Evolutionary conservation across 164 flowering plant genomes (phyloP), one percentile per base, ranked within the genome.

Genomic region (Akebia trifoliata): DNA sequence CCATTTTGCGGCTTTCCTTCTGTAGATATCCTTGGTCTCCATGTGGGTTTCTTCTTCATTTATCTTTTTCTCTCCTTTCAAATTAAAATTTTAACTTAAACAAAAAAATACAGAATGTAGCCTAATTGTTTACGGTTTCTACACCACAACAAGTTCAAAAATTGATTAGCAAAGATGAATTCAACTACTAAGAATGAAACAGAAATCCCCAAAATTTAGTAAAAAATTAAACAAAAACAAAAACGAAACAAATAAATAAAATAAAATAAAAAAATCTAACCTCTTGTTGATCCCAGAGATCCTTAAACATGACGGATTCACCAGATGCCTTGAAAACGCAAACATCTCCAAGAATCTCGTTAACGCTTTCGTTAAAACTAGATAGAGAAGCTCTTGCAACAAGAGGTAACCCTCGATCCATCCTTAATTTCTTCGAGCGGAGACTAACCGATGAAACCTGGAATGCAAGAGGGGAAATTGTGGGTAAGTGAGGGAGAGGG

Each of bases 261-360:
- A n/a, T 34, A 6, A 34, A 26, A 40, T 29, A 17, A 18, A 4
- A 6, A 21, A 43, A 14, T 15, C 21, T 15, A 32, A 86, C 97
- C 85, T 90, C 84, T 25, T 77, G 57, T 57, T 81, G 86, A 63
- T 85, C 90, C 95, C 90, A 90, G 14, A 90, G 84, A 50, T 87
- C 82, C 68, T 74, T 72, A 65, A 90, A 78, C 72, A 59, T 11
- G 59, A 87, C 84, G 24, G 86, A 60, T 54, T 71, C 68, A 7
- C 93, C 91, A 12, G 80, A 36, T 8, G 93, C 97, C 21, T 78
- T 78, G 72, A 78, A 82, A 38, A 90, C 74, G 37, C 66, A 49
- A 21, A 87, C 89, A 18, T 81, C 85, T 1, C 75, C 81, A 34
- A 90, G 81, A 21, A 46, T 48, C n/a, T 71, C 60, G 2, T 59